phyloP scores from a whole-genome alignment of 2,329 filamentous ascomycete genomes.

The Botrytis fabae region DNA sequence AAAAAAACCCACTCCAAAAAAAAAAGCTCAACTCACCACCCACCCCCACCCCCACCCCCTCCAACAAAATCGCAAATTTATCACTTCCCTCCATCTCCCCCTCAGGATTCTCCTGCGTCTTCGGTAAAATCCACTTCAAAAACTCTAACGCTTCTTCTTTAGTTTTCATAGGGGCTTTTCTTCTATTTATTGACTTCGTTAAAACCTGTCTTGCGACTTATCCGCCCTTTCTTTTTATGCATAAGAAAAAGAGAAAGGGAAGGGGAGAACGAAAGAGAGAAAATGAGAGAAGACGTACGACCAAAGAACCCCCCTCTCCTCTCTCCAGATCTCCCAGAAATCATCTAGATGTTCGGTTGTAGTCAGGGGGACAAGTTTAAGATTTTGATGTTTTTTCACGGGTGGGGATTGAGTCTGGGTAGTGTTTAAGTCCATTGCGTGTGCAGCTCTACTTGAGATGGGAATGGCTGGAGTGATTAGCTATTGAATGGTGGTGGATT shows the following conservation, averaged over 20 bases:
- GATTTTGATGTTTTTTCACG: slow-evolving; percentile 16
- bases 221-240: neutral
- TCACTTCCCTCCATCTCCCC: neutral
- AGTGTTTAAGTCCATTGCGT: neutral
- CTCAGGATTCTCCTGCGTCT: neutral
- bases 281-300: slow-evolving; percentile 25
- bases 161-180: neutral
- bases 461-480: neutral
- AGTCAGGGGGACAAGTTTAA: slow-evolving; percentile 28
- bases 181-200: neutral
- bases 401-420: neutral
- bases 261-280: neutral
- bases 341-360: slow-evolving; percentile 30
- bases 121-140: neutral
- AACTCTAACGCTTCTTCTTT: neutral
- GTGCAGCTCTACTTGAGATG: neutral
- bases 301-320: slow-evolving; percentile 26
- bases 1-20: neutral
- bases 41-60: neutral
- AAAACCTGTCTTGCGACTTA: neutral
- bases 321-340: slow-evolving; percentile 32
- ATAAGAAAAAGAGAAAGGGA: neutral
- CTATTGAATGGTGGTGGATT: neutral
- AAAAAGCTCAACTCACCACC: neutral
- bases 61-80: slow-evolving; percentile 22